A percentile compares a stretch with the other conserved stretches of the same genome.
Evolutionary conservation across 202 grass and related monocot species (phyloP).

Genomic region (Saccharum hybrid): DNA sequence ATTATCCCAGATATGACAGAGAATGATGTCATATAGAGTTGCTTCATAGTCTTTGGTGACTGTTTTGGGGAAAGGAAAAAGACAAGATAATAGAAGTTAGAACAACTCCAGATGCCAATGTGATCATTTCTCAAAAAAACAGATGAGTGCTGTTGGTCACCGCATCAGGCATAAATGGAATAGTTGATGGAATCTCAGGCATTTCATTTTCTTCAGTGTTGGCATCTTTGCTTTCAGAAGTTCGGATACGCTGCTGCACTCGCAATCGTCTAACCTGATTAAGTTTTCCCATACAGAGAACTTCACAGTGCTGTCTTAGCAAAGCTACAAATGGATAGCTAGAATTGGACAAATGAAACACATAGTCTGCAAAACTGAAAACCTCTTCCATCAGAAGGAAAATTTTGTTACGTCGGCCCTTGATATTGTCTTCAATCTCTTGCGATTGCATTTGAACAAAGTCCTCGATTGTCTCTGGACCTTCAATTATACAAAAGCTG

Average conservation of each 20-base stretch:
- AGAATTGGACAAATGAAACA: background rate
- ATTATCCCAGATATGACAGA: constrained; percentile 89
- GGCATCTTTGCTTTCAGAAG: constrained; percentile 59
- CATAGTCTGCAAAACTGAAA: background rate
- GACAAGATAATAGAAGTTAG: constrained; percentile 26
- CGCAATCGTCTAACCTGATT: constrained; percentile 83
- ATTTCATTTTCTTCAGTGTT: constrained; percentile 87
- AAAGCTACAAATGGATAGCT: background rate
- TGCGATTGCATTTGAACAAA: constrained; percentile 82
- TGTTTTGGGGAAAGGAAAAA: constrained; percentile 49
- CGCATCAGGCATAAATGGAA: constrained; percentile 89
- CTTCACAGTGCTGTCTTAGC: background rate
- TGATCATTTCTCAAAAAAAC: constrained; percentile 38
- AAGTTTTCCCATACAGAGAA: constrained; percentile 13
- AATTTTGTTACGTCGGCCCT: constrained; percentile 81
- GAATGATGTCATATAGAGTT: constrained; percentile 90
- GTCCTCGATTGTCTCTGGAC: constrained; percentile 80
- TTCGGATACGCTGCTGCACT: constrained; percentile 80
- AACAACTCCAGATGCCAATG: background rate
- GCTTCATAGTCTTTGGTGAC: constrained; percentile 93
- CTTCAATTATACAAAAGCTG: constrained; percentile 98
- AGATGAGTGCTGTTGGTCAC: constrained; percentile 48
- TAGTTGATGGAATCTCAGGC: constrained; percentile 88
- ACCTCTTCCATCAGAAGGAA: constrained; percentile 99
- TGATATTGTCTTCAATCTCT: constrained; percentile 87